Evolutionary conservation across 2,329 filamentous ascomycete species (phyloP).

Genomic region (Pezicula rhizophila): DNA sequence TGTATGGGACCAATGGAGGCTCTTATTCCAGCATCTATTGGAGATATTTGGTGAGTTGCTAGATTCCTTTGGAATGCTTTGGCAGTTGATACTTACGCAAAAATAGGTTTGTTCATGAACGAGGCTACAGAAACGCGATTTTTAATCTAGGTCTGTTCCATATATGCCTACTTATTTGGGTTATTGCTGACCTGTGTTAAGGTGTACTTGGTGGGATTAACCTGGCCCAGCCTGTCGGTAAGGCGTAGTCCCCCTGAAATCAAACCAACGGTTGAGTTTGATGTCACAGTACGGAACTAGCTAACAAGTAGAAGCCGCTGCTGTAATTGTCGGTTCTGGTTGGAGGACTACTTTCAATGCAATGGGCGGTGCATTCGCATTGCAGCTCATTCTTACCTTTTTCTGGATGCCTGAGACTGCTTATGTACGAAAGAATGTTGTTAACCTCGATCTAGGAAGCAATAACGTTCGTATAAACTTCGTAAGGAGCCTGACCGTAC

Average conservation of each 20-base stretch:
- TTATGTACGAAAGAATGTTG: slow-evolving; percentile 25
- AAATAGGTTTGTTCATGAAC: slow-evolving; percentile 34
- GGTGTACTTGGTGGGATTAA: slow-evolving; percentile 36
- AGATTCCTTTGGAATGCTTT: not conserved
- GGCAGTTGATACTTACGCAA: not conserved
- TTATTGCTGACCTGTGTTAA: no score
- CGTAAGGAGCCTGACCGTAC: not conserved
- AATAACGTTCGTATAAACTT: slow-evolving; percentile 18
- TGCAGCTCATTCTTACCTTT: slow-evolving; percentile 32
- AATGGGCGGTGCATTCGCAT: slow-evolving; percentile 35
- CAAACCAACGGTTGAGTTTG: no score
- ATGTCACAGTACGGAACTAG: not conserved
- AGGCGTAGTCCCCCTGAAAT: slow-evolving; percentile 2
- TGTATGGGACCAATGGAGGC: slow-evolving; percentile 13
- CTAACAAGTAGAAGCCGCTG: slow-evolving; percentile 24
- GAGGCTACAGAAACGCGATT: slow-evolving; percentile 33
- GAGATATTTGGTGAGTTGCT: slow-evolving; percentile 30
- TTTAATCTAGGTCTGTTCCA: slow-evolving; percentile 29
- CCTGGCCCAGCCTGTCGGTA: slow-evolving; percentile 33
- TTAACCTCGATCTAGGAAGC: slow-evolving; percentile 31
- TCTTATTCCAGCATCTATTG: slow-evolving; percentile 29
- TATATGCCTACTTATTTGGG: no score
- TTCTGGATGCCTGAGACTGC: slow-evolving; percentile 38
- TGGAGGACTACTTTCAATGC: slow-evolving; percentile 29
- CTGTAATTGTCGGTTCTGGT: slow-evolving; percentile 31